Conservation (phyloP, 2,329 filamentous ascomycete genomes). For the Fusarium sp. region DNA sequence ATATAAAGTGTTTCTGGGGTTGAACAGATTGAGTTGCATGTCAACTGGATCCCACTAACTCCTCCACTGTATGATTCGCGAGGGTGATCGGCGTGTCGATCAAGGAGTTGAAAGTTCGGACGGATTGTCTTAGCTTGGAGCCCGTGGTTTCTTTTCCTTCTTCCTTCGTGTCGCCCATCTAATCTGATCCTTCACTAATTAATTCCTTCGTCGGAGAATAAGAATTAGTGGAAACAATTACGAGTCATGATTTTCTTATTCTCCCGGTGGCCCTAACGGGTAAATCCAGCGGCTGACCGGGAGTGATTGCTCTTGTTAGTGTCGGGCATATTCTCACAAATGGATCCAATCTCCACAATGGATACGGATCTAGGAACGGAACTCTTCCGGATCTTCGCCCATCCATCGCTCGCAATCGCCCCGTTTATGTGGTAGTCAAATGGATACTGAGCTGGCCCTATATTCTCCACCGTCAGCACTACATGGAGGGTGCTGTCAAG, state of each 20-base stretch:
- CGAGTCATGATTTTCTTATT: background rate
- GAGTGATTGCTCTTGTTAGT: background rate
- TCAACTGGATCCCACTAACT: background rate
- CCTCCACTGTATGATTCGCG: background rate
- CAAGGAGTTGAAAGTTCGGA: background rate
- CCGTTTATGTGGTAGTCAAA: background rate
- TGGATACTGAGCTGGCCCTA: background rate
- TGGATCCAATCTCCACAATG: slow-evolving; percentile 2
- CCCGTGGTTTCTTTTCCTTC: background rate
- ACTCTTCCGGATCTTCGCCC: slow-evolving; percentile 10
- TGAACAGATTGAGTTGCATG: background rate
- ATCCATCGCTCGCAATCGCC: background rate
- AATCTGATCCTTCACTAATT: background rate
- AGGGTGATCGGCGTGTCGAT: slow-evolving; percentile 2
- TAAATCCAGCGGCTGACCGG: background rate
- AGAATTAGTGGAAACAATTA: background rate
- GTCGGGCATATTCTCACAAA: background rate
- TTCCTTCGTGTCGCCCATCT: background rate
- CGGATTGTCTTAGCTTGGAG: background rate
- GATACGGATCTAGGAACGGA: too few relatives aligned
- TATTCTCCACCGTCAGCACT: background rate
- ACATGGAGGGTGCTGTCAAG: background rate
- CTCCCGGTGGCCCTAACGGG: background rate
- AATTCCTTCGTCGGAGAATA: background rate
- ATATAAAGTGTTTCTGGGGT: background rate